Evolutionary conservation across 306 rosid genomes (phyloP).

Genomic region (Castanopsis chinensis): DNA sequence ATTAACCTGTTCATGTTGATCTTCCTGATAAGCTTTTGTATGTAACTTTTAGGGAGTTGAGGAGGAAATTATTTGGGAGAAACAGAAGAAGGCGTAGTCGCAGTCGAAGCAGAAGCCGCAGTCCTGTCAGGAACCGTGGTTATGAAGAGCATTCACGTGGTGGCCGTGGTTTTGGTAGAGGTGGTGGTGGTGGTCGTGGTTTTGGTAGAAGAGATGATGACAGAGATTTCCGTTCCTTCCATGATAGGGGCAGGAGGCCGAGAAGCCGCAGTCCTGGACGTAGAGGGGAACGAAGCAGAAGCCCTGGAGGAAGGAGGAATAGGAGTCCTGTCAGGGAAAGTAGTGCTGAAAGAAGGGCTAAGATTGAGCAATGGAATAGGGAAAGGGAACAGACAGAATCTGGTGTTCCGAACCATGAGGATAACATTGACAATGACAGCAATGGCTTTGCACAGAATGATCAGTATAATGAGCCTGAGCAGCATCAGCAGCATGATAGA

Average conservation of each 20-base stretch:
- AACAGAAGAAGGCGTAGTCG: constrained; percentile 65
- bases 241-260: constrained; percentile 63
- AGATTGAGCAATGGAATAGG: constrained; percentile 93
- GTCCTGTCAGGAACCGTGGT: constrained; percentile 77
- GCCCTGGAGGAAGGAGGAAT: constrained; percentile 73
- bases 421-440: constrained; percentile 38
- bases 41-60: constrained; percentile 67
- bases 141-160: constrained; percentile 73
- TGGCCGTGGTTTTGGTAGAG: constrained; percentile 62
- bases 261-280: constrained; percentile 96
- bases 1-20: not conserved
- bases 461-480: constrained; percentile 48
- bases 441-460: constrained; percentile 40
- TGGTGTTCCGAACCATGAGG: constrained; percentile 36
- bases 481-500: constrained; percentile 34
- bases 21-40: not conserved
- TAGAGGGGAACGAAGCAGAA: constrained; percentile 76
- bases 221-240: constrained; percentile 55
- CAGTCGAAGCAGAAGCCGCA: constrained; percentile 76
- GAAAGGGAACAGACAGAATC: constrained; percentile 63
- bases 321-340: constrained; percentile 81
- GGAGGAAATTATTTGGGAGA: constrained; percentile 82
- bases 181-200: constrained; percentile 66
- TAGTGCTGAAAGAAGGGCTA: constrained; percentile 93
- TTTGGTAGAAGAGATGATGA: constrained; percentile 73